Conservation (phyloP, 495 filamentous ascomycete species). For the Jackrogersella multiformis region DNA sequence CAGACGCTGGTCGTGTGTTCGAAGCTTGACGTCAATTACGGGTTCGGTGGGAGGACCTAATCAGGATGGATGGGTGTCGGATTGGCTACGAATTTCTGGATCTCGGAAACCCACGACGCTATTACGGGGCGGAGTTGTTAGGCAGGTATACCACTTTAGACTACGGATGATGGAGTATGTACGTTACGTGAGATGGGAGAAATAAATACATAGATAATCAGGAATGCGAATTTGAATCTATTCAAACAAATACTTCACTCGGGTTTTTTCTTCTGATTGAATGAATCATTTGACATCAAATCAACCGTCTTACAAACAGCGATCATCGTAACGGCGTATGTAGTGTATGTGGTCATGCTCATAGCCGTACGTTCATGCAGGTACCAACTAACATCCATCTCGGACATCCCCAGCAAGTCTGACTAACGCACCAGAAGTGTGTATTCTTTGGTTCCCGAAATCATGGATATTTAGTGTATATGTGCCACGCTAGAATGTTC, state of each 20-base stretch:
- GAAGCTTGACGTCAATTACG: conserved; percentile 14
- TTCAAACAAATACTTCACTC: neutral
- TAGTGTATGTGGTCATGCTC: neutral
- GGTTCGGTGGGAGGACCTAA: conserved; percentile 29
- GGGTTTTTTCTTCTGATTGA: neutral
- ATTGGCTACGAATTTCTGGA: conserved; percentile 9
- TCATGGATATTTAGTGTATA: neutral
- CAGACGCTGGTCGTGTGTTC: conserved; percentile 29
- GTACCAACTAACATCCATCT: conserved; percentile 15
- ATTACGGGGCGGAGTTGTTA: conserved; percentile 12
- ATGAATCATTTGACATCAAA: conserved; percentile 4
- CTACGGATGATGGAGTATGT: neutral
- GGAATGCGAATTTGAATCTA: conserved; percentile 1
- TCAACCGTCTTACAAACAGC: conserved; percentile 9
- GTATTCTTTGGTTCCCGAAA: conserved; percentile 17
- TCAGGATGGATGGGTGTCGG: conserved; percentile 5
- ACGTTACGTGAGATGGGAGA: conserved; percentile 22
- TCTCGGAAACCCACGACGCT: conserved; percentile 1
- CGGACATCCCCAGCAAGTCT: conserved; percentile 24
- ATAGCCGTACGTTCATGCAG: conserved; percentile 37
- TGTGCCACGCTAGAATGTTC: neutral
- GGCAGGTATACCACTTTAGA: conserved; percentile 22
- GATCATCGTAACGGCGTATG: neutral
- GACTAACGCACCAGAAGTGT: conserved; percentile 33
- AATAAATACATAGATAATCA: conserved; percentile 4